Evolutionary conservation across 805 yeast species (phyloP), one percentile per base, ranked within the genome.

Genomic region (Candida maris): DNA sequence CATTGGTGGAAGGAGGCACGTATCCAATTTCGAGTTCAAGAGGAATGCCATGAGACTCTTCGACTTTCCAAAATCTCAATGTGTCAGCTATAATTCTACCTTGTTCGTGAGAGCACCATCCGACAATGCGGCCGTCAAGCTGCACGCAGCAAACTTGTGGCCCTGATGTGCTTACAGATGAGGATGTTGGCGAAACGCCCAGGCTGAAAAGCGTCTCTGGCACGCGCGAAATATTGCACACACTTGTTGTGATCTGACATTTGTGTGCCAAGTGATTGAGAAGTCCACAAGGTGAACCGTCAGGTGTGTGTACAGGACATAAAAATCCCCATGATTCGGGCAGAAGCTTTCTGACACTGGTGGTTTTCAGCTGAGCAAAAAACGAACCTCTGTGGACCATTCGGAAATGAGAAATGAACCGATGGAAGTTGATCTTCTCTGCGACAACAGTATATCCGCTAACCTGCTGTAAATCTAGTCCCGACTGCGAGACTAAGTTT

Each of bases 311-410:
- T 17, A 93, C 98, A 9, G 98, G 98, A 67, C 98, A 93, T 52
- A 93, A 67, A 75, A 93, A 93, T 3, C 98, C 98, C 98, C 98
- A 93, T 1, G 96, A 85, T 63, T 93, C 98, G 1, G 98, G 98
- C 40, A 93, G 73, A 53, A 93, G 70, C 62, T 93, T 93, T 70
- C 98, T 80, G 32, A 93, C 98, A 1, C 97, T 84, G 17, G 98
- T 93, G 27, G 98, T 93, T 61, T 93, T 93, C 67, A 93, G 75
- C 63, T 91, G 96, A 30, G 98, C 97, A 62, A 93, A 93, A 80
- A 93, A 93, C 48, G 97, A 87, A 65, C 98, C 98, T 78, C 98
- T 84, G 66, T 93, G 98, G 35, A 93, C 97, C 98, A 93, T 93
- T 67, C 98, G 73, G 75, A 93, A 93, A 70, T 93, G 98, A n/a